These are phyloP conservation scores for Candida verbasci DNA, from an alignment of 805 yeast genomes.

Conservation along the genomic window DNA sequence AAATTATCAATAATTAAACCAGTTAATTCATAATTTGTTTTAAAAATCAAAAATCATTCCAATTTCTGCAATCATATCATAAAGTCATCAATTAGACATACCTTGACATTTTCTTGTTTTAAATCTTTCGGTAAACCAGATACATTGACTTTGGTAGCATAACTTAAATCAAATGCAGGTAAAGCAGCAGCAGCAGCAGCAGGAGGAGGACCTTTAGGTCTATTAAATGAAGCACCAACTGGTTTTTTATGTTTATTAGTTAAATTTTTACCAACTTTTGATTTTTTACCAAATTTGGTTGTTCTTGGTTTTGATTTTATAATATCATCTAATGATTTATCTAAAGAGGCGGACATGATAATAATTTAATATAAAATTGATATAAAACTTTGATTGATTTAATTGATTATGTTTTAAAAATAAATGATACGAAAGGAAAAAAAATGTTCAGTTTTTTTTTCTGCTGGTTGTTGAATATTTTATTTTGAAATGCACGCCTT, in stretches of 20 bases:
- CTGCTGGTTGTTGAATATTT: no score
- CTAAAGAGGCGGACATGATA: conserved; percentile 68
- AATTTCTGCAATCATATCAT: not conserved
- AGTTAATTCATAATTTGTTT: not conserved
- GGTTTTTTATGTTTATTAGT: conserved; percentile 22
- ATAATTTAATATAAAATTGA: not conserved
- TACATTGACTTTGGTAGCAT: conserved; percentile 79
- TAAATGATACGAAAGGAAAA: no score
- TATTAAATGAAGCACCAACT: conserved; percentile 27
- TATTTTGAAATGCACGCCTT: no score
- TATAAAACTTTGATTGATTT: not conserved
- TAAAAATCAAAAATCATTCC: no score
- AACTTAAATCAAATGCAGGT: conserved; percentile 39
- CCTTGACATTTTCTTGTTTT: conserved; percentile 78
- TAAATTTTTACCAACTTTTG: conserved; percentile 34
- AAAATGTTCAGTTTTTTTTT: no score
- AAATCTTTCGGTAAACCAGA: conserved; percentile 85
- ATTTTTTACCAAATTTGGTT: conserved; percentile 12
- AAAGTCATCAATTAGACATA: conserved; percentile 44
- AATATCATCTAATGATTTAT: conserved; percentile 92
- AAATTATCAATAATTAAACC: not conserved
- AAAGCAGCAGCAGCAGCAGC: conserved; percentile 17
- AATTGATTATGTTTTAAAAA: not conserved
- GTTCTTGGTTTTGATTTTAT: conserved; percentile 51
- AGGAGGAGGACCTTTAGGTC: conserved; percentile 12